Conservation (phyloP, 2,329 filamentous ascomycete genomes). For the Cadophora sp. region DNA sequence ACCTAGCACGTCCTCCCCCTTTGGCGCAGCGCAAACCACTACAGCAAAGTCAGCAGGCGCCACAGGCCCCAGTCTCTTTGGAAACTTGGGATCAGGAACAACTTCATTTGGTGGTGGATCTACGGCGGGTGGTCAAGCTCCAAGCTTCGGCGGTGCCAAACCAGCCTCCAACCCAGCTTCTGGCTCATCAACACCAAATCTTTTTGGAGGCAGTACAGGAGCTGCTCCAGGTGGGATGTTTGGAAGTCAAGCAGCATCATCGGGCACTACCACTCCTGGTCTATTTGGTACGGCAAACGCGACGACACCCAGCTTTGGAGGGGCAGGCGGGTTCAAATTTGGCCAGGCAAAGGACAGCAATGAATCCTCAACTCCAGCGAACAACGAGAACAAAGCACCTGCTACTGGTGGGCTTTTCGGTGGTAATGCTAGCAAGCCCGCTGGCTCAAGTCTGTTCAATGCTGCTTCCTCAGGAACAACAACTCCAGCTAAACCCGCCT, state of each 20-base stretch:
- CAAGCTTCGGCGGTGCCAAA: constrained; percentile 24
- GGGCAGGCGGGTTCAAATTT: constrained; percentile 27
- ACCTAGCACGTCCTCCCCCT: constrained; percentile 27
- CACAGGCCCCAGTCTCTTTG: constrained; percentile 22
- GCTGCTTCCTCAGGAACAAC: constrained; percentile 37
- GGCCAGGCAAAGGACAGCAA: constrained; percentile 24
- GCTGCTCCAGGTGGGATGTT: constrained; percentile 37
- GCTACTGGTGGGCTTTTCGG: constrained; percentile 23
- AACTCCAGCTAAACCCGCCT: constrained; percentile 38
- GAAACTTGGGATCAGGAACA: constrained; percentile 23
- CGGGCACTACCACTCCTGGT: constrained; percentile 14
- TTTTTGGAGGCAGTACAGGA: constrained; percentile 41
- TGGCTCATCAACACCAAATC: constrained; percentile 31
- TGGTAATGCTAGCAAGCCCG: constrained; percentile 19
- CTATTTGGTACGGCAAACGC: constrained; percentile 13
- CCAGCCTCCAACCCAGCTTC: constrained; percentile 29
- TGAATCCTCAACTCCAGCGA: constrained; percentile 24
- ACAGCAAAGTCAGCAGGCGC: constrained; percentile 31
- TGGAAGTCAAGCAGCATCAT: constrained; percentile 19
- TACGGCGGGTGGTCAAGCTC: constrained; percentile 6
- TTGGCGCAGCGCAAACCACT: constrained; percentile 28
- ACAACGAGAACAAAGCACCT: constrained; percentile 29
- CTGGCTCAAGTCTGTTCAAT: constrained; percentile 33
- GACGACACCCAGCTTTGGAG: constrained; percentile 24
- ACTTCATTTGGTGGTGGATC: constrained; percentile 28